These are phyloP conservation scores for Phoenix dactylifera DNA, from an alignment of 176 grass and related monocot species.

Conservation along the genomic window DNA sequence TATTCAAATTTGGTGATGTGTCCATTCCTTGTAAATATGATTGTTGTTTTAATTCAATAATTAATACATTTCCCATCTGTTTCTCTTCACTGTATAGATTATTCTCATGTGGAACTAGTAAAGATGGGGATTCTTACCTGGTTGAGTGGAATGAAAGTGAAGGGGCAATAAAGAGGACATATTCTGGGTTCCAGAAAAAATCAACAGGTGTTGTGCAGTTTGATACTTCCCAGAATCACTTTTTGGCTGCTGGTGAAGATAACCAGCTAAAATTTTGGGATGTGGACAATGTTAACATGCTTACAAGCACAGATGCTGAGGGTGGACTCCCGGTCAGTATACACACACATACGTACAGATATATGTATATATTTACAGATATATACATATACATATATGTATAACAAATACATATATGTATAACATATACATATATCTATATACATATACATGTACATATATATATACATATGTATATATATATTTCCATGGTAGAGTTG, in stretches of 20 bases:
- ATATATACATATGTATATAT: no score
- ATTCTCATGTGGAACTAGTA: slow-evolving; percentile 96
- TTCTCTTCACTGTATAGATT: slow-evolving; percentile 31
- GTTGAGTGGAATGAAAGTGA: slow-evolving; percentile 99
- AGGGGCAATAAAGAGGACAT: slow-evolving; percentile 86
- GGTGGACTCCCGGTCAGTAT: slow-evolving; percentile 73
- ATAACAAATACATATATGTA: no score
- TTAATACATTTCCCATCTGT: no score
- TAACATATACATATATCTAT: no score
- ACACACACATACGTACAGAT: no score
- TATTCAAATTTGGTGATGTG: no score
- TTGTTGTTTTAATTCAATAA: no score
- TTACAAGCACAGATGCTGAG: slow-evolving; percentile 66
- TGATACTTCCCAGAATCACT: slow-evolving; percentile 85
- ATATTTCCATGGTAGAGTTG: no score
- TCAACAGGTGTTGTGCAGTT: slow-evolving; percentile 71
- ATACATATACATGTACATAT: no score
- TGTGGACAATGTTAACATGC: slow-evolving; percentile 76
- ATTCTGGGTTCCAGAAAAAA: slow-evolving; percentile 78
- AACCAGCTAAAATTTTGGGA: slow-evolving; percentile 95
- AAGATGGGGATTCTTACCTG: slow-evolving; percentile 84
- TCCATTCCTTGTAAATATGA: no score
- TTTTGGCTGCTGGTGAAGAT: slow-evolving; percentile 97
- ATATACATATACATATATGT: no score
- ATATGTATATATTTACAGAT: no score